Evolutionary conservation across 345 rosid species (phyloP), one percentile per base, ranked within the genome.

Genomic region (Eucalyptus pauciflora): DNA sequence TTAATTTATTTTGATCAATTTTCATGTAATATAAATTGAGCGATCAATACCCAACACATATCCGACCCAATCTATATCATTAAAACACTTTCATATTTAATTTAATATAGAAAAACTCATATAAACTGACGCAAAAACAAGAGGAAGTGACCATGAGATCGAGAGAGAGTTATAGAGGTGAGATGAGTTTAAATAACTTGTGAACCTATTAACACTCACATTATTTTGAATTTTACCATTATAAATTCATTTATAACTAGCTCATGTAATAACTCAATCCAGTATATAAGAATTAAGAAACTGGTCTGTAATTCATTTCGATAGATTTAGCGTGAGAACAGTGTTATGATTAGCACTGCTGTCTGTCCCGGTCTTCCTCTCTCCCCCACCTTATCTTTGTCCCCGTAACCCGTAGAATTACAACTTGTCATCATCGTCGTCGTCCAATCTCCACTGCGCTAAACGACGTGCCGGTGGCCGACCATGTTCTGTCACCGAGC

Each of bases 111-210:
- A 0, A 7, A 52, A 52, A 52, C 1, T 52, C 2, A 52, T 20
- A 25, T 52, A 52, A 20, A 20, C 5, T 52, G 20, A 52, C 10
- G 2, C 5, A 0, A 20, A 52, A 52, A 52, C 1, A 0, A 52
- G 1, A 18, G 2, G 0, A 0, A 52, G 10, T 52, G 0, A 3
- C 10, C 4, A 0, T 52, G 7, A 52, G 7, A 52, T 52, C 24
- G 1, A 52, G 24, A 52, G 46, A 45, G 24, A 52, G 2, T 18
- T 52, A 3, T 20, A 52, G 1, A 52, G 0, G 4, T 52, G 18
- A 2, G 58, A 8, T 20, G 1, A 20, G 20, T 20, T 18, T 52
- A 52, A 52, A 9, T 52, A 52, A 52, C 5, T 52, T 3, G 1
- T 3, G 10, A 52, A 52, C 25, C 10, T 5, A 52, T 20, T 52